phyloP scores from a whole-genome alignment of 139 green algal genomes.

The Dunaliella primolecta region DNA sequence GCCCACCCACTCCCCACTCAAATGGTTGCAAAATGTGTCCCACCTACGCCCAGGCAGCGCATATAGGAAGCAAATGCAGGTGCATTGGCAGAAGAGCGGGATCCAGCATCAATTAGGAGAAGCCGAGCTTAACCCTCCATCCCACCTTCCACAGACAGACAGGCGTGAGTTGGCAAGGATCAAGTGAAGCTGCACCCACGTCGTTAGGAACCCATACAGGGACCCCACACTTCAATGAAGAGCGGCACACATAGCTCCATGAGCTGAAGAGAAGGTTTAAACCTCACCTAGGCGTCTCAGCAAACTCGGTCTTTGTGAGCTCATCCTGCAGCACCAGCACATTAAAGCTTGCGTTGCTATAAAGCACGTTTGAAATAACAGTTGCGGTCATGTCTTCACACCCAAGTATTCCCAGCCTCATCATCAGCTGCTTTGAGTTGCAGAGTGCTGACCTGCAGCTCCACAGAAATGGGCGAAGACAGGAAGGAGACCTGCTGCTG shows the following conservation, averaged over 20 bases:
- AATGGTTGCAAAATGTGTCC: conserved; percentile 50
- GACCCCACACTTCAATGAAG: too few relatives aligned
- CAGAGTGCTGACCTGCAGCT: not conserved
- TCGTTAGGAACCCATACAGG: too few relatives aligned
- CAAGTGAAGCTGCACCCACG: not conserved
- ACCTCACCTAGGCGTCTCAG: conserved; percentile 9
- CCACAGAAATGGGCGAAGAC: not conserved
- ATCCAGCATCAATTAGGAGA: not conserved
- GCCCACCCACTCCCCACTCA: conserved; percentile 54
- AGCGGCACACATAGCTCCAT: too few relatives aligned
- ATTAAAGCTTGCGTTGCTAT: not conserved
- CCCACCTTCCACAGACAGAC: too few relatives aligned
- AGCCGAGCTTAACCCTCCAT: not conserved
- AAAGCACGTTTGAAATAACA: not conserved
- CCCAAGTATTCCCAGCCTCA: not conserved
- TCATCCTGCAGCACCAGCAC: conserved; percentile 13
- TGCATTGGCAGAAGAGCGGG: not conserved
- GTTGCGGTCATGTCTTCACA: too few relatives aligned
- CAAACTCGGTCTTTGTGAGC: conserved; percentile 2
- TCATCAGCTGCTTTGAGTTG: not conserved
- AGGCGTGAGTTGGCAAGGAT: not conserved
- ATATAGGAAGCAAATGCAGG: not conserved
- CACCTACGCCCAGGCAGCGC: conserved; percentile 29
- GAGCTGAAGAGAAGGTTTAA: too few relatives aligned
- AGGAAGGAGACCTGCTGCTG: not conserved